Base-by-base conservation (phyloP, 73 alveolate genomes). In the Uronychia binucleata region DNA sequence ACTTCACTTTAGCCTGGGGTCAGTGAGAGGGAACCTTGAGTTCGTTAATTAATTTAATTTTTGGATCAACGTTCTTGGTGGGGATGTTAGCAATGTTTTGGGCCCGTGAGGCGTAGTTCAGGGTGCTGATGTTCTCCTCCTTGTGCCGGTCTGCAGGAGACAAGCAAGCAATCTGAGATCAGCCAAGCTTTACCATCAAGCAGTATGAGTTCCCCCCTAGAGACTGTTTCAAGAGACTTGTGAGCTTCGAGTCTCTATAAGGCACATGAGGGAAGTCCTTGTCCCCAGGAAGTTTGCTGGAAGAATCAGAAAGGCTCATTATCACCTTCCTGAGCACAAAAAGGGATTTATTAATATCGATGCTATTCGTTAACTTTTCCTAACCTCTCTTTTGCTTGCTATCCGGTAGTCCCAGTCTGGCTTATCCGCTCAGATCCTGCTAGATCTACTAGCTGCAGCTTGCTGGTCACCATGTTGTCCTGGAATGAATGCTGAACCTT, bases 401-500 rank as follows among this genome's bases (percentile, higher is more conserved):
- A 75, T 27, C 99, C 99, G 75, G 88, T 86, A 26, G 97, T 83
- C 0, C 97, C 99, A 0, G 99, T 97, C 93, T 98, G 97, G 92
- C 98, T 98, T 26, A 98, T 96, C 84, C 99, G 92, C 86, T 98
- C 99, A 75, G 98, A 89, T 30, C 99, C 99, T 26, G 99, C 99
- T 84, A 98, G 90, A 87, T 98, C 99, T 34, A 98, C 99, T 74
- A 98, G 83, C 81, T 98, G 98, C 86, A 98, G 91, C 93, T 98
- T 98, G 33, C 98, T 88, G 76, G 86, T 76, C 46, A 88, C 57
- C 33, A 93, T 94, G 81, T 93, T 93, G 78, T 93, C 98, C 74
- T 91, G 88, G 58, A 95, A 91, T 88, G 88, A 98, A 14, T 92
- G 96, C 78, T 93, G 86, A 19, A 94, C 84, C 83, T 93, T 93